phyloP scores from a whole-genome alignment of 1,284 basidiomycete species.

The Meripilus lineatus region DNA sequence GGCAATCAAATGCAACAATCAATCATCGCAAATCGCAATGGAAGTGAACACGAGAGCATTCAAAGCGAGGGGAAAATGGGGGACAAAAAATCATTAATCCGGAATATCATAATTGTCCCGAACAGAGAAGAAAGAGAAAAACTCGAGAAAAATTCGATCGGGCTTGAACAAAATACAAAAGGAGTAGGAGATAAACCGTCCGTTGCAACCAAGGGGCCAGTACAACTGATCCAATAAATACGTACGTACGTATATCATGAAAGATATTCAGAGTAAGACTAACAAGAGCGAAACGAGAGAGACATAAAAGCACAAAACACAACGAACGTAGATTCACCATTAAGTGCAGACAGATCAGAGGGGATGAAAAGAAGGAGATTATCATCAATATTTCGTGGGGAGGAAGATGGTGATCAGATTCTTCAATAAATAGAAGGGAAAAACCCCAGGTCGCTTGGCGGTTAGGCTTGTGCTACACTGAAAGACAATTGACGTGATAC shows the following conservation, averaged over 20 bases:
- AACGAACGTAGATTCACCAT: constrained; percentile 14
- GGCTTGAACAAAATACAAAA: no score
- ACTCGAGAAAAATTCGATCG: no score
- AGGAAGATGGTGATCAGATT: background rate
- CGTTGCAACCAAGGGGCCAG: no score
- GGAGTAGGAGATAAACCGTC: no score
- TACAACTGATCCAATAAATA: constrained; percentile 13
- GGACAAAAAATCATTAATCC: no score
- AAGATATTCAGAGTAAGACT: background rate
- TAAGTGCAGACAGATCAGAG: background rate
- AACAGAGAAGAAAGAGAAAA: no score
- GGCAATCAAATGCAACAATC: no score
- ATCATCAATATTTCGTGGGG: background rate
- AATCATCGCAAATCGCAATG: no score
- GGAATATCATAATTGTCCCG: no score
- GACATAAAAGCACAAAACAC: constrained; percentile 12
- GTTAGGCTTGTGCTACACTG: background rate
- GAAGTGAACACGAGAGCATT: no score
- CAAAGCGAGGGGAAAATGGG: no score
- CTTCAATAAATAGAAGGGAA: background rate
- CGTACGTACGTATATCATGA: background rate
- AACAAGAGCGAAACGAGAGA: background rate
- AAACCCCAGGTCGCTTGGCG: background rate
- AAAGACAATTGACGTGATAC: background rate
- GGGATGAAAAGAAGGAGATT: background rate